A percentile compares a stretch with the other conserved stretches of the same genome.
Conservation (phyloP, 2,329 filamentous ascomycete species). For the Calonectria ilicicola region DNA sequence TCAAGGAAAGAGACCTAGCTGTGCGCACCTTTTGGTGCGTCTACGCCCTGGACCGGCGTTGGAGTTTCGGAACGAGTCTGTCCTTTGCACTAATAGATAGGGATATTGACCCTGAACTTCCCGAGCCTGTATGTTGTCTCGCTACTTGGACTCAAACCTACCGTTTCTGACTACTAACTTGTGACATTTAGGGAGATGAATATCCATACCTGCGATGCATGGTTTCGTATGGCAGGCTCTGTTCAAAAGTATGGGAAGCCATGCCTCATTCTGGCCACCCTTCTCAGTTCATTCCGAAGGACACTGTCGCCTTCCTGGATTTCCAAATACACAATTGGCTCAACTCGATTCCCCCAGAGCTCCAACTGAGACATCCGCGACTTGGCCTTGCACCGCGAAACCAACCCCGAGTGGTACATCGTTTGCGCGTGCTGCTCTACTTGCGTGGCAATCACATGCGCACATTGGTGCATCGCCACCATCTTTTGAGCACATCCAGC, state of each 20-base stretch:
- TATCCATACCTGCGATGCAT: slow-evolving; percentile 59
- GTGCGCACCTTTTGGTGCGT: slow-evolving; percentile 62
- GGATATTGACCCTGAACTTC: slow-evolving; percentile 61
- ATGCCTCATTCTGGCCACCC: slow-evolving; percentile 52
- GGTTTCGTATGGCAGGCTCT: slow-evolving; percentile 60
- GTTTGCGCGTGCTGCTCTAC: slow-evolving; percentile 56
- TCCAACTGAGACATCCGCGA: slow-evolving; percentile 52
- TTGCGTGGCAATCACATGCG: slow-evolving; percentile 59
- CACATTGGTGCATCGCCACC: slow-evolving; percentile 58
- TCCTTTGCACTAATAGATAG: slow-evolving; percentile 61
- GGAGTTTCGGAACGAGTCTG: slow-evolving; percentile 64
- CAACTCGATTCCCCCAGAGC: slow-evolving; percentile 57
- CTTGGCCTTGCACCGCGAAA: slow-evolving; percentile 47
- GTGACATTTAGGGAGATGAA: slow-evolving; percentile 42
- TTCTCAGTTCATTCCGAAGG: slow-evolving; percentile 50
- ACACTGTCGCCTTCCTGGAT: slow-evolving; percentile 55
- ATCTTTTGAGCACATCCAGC: slow-evolving; percentile 52
- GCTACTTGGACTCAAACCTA: neutral
- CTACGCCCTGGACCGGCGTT: slow-evolving; percentile 63
- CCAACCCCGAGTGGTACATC: slow-evolving; percentile 52
- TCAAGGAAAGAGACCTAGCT: slow-evolving; percentile 45
- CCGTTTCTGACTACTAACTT: neutral
- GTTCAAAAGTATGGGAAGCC: slow-evolving; percentile 59
- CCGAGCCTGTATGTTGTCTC: slow-evolving; percentile 51
- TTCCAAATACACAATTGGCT: slow-evolving; percentile 59